Evolutionary conservation across 441 rosid genomes (phyloP).

Genomic region (Croton laevigatus): DNA sequence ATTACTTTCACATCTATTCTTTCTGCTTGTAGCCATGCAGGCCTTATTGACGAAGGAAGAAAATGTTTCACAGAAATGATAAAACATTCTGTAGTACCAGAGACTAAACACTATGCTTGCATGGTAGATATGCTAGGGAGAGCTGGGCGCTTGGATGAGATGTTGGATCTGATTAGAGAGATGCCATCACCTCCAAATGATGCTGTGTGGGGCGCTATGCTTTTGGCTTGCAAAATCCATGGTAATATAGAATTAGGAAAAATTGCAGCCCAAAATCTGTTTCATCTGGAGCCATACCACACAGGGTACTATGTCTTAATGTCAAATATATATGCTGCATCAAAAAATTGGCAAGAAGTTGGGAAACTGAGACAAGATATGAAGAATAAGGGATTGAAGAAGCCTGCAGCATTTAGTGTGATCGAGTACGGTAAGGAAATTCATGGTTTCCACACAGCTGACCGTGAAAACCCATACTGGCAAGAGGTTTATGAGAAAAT

Average conservation of each 20-base stretch:
- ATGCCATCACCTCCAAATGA: constrained; percentile 49
- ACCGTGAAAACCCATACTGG: constrained; percentile 35
- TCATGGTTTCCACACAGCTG: constrained; percentile 50
- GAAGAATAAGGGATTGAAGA: constrained; percentile 46
- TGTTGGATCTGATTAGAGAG: constrained; percentile 39
- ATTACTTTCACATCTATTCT: constrained; percentile 54
- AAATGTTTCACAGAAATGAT: constrained; percentile 50
- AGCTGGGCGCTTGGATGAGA: constrained; percentile 48
- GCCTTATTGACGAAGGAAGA: constrained; percentile 53
- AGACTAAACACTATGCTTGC: constrained; percentile 52
- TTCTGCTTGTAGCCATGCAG: constrained; percentile 61
- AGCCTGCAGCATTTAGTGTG: constrained; percentile 49
- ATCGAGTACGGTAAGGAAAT: constrained; percentile 34
- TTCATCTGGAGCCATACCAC: constrained; percentile 46
- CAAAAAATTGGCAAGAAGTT: constrained; percentile 53
- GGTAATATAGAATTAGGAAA: constrained; percentile 46
- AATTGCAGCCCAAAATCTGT: constrained; percentile 44
- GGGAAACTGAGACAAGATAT: constrained; percentile 41
- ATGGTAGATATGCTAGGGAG: constrained; percentile 74
- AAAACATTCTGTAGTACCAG: constrained; percentile 33
- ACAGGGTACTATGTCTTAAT: constrained; percentile 50
- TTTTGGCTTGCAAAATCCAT: constrained; percentile 64
- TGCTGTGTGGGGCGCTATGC: constrained; percentile 57
- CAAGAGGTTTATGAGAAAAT: constrained; percentile 34
- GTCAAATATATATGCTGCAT: constrained; percentile 52